Evolutionary conservation across 140 eudicot genomes (phyloP).

Genomic region (Artemisia princeps): DNA sequence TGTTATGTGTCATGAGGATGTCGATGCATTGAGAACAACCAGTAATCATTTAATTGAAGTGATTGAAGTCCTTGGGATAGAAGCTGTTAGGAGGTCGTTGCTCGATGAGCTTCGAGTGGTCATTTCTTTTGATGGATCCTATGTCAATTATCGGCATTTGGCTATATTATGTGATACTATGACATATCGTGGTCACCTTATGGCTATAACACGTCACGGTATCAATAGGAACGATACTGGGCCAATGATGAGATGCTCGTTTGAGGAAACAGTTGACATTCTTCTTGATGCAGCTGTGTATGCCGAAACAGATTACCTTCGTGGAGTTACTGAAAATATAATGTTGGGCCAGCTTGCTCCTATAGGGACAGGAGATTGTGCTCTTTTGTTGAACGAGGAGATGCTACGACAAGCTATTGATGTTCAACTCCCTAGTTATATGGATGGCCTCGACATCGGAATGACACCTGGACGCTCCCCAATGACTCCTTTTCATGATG

Average conservation of each 20-base stretch:
- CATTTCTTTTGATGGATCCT: constrained; percentile 86
- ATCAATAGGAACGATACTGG: constrained; percentile 86
- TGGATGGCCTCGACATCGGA: constrained; percentile 82
- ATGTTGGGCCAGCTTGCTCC: constrained; percentile 99
- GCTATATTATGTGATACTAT: no score
- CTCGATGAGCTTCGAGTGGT: constrained; percentile 87
- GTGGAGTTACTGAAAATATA: constrained; percentile 87
- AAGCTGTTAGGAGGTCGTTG: constrained; percentile 77
- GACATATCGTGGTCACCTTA: constrained; percentile 73
- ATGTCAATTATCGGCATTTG: constrained; percentile 53
- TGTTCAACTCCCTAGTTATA: constrained; percentile 73
- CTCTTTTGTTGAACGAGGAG: constrained; percentile 59
- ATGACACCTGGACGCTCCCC: constrained; percentile 78
- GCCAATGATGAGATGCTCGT: constrained; percentile 94
- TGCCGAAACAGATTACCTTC: constrained; percentile 71
- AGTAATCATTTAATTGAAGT: constrained; percentile 93
- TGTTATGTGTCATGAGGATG: constrained; percentile 82
- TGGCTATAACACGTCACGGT: constrained; percentile 98
- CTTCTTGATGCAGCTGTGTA: constrained; percentile 95
- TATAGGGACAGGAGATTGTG: constrained; percentile 86
- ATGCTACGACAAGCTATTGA: constrained; percentile 89
- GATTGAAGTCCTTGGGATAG: constrained; percentile 92
- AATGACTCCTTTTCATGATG: constrained; percentile 71
- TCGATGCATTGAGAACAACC: constrained; percentile 71
- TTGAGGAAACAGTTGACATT: constrained; percentile 90